Evolutionary conservation across 2,329 filamentous ascomycete genomes (phyloP), one percentile per base, ranked within the genome.

Genomic region (Stenocarpella maydis): DNA sequence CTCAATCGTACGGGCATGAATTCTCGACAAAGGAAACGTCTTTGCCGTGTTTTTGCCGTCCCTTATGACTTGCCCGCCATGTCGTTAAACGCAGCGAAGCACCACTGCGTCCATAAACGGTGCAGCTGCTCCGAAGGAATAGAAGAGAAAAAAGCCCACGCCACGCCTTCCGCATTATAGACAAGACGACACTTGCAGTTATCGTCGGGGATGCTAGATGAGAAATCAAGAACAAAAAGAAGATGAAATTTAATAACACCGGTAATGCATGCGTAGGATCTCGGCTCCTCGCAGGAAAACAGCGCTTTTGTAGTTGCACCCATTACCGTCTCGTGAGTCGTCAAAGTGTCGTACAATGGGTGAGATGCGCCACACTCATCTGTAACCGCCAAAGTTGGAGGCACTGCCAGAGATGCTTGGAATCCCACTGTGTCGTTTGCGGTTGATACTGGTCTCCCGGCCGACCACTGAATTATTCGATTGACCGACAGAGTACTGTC

Each of bases 371-470:
- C 65, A 26, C 43, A 63, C 37, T 83, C 77, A 86, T 78, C 85
- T 80, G 76, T 85, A 86, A 69, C 78, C 76, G 72, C 81, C 79
- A 17, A 81, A 74, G 43, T 82, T 79, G 43, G 81, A 78, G 68
- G 81, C 78, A 21, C 80, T 78, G 37, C 74, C 72, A 19, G 84
- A 81, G 50, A 80, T 73, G 71, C 75, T 79, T 41, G 78, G 77
- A 69, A 82, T 79, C 67, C 78, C 79, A 73, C 81, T 83, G 67
- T 84, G 82, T 65, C 85, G 82, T 63, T 81, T 82, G 26, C 77
- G 77, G 71, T 79, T 83, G 66, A 87, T 75, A 73, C 84, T 88
- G 71, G 80, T 80, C 6, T 81, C 79, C 68, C 86, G 81, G 69
- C 78, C 80, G 43, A 85, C 76, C 70, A 82, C 73, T 8, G 80